A percentile compares a stretch with the other conserved stretches of the same genome.
These are phyloP conservation scores for Leishmania gerbilli DNA, from an alignment of 208 protist genomes.

Conservation along the genomic window DNA sequence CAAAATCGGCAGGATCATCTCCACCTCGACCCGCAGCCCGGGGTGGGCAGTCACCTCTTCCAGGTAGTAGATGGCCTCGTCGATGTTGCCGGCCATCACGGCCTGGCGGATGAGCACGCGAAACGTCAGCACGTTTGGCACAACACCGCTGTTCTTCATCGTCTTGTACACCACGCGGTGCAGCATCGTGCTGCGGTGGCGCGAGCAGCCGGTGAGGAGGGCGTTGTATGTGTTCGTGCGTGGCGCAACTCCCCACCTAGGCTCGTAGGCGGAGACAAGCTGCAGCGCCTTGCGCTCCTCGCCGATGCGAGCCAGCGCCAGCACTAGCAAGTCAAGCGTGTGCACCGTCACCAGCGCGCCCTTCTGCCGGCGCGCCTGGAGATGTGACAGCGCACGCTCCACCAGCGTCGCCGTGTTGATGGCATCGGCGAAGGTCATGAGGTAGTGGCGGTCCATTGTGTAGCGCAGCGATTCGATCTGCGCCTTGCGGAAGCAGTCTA, in stretches of 20 bases:
- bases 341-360: conserved; percentile 68
- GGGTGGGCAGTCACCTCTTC: conserved; percentile 58
- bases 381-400: conserved; percentile 57
- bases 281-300: conserved; percentile 75
- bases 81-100: conserved; percentile 66
- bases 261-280: conserved; percentile 59
- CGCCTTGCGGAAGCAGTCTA: conserved; percentile 67
- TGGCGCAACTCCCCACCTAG: conserved; percentile 60
- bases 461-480: conserved; percentile 69
- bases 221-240: conserved; percentile 77
- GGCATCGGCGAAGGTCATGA: conserved; percentile 65
- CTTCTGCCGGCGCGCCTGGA: conserved; percentile 36
- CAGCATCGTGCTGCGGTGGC: conserved; percentile 51
- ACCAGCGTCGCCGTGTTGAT: conserved; percentile 38
- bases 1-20: conserved; percentile 86
- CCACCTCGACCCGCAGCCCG: conserved; percentile 82
- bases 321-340: conserved; percentile 75
- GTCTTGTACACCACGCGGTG: conserved; percentile 63
- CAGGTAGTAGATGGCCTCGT: conserved; percentile 80
- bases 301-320: conserved; percentile 57
- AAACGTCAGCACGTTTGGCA: conserved; percentile 75
- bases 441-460: conserved; percentile 82
- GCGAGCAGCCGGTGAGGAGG: conserved; percentile 58
- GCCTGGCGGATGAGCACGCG: conserved; percentile 86
- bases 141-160: conserved; percentile 63